Evolutionary conservation across 2,329 filamentous ascomycete genomes (phyloP).

Genomic region (Curvularia spicifera): DNA sequence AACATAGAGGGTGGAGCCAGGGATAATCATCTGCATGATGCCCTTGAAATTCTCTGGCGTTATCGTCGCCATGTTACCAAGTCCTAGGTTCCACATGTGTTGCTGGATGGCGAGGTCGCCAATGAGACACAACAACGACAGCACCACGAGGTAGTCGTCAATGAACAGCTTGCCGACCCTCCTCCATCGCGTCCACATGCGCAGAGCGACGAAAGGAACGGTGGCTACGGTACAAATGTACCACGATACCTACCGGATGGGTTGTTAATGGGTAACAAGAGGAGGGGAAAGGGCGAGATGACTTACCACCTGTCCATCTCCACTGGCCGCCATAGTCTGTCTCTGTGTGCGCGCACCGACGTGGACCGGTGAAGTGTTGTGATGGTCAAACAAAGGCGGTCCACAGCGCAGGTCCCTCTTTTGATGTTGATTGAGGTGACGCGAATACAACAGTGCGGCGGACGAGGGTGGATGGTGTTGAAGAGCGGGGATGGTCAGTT

Average conservation of each 20-base stretch:
- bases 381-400: neutral
- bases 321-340: slow-evolving; percentile 17
- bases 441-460: neutral
- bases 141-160: slow-evolving; percentile 42
- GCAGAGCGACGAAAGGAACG: slow-evolving; percentile 35
- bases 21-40: slow-evolving; percentile 49
- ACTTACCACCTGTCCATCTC: slow-evolving; percentile 35
- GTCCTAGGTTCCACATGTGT: slow-evolving; percentile 44
- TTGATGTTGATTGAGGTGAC: neutral
- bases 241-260: slow-evolving; percentile 36
- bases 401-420: neutral
- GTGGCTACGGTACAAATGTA: slow-evolving; percentile 45
- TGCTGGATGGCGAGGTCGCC: slow-evolving; percentile 33
- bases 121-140: slow-evolving; percentile 41
- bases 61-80: slow-evolving; percentile 28
- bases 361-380: slow-evolving; percentile 9
- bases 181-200: slow-evolving; percentile 38
- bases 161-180: slow-evolving; percentile 38
- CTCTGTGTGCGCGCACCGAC: slow-evolving; percentile 1
- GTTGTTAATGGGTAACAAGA: neutral
- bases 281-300: neutral
- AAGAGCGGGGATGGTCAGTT: slow-evolving; percentile 1
- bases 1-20: slow-evolving; percentile 52
- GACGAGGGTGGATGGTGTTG: slow-evolving; percentile 1
- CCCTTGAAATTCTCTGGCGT: slow-evolving; percentile 24